Evolutionary conservation across 2,329 filamentous ascomycete species (phyloP).

Genomic region (Botryosphaeria dothidea): DNA sequence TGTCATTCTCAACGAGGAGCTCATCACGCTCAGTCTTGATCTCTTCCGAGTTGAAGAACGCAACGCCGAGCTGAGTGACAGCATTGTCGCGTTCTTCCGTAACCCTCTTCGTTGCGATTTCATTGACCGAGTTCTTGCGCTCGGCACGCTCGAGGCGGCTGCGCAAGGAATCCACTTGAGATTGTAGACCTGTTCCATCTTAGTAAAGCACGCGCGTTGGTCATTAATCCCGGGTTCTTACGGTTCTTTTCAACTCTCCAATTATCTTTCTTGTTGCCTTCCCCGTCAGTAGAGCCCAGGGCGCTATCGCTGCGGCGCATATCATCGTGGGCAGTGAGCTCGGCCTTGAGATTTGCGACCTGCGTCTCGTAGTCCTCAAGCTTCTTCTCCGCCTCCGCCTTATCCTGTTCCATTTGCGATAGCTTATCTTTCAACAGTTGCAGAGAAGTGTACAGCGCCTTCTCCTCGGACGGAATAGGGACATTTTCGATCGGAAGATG

Average conservation of each 20-base stretch:
- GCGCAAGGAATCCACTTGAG: slow-evolving; percentile 61
- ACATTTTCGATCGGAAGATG: slow-evolving; percentile 55
- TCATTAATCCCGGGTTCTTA: slow-evolving; percentile 45
- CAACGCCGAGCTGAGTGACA: slow-evolving; percentile 62
- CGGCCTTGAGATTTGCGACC: slow-evolving; percentile 52
- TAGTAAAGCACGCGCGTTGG: neutral
- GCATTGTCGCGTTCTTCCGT: slow-evolving; percentile 66
- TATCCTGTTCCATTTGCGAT: slow-evolving; percentile 56
- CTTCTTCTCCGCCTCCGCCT: slow-evolving; percentile 51
- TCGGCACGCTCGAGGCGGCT: slow-evolving; percentile 63
- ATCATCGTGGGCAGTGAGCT: slow-evolving; percentile 45
- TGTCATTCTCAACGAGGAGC: slow-evolving; percentile 36
- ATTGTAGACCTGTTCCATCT: slow-evolving; percentile 53
- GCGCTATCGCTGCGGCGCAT: slow-evolving; percentile 49
- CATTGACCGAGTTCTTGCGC: slow-evolving; percentile 61
- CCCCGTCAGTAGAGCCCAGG: slow-evolving; percentile 49
- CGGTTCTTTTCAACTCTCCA: slow-evolving; percentile 56
- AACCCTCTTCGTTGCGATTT: slow-evolving; percentile 64
- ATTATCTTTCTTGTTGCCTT: slow-evolving; percentile 42
- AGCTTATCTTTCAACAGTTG: slow-evolving; percentile 61
- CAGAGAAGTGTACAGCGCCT: slow-evolving; percentile 62
- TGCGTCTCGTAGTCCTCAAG: slow-evolving; percentile 55
- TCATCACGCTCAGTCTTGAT: slow-evolving; percentile 48
- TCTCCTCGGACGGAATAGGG: slow-evolving; percentile 62
- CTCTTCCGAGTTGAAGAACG: slow-evolving; percentile 59